Base-by-base conservation (phyloP, 2,329 filamentous ascomycete genomes). In the Blastomyces parvus region DNA sequence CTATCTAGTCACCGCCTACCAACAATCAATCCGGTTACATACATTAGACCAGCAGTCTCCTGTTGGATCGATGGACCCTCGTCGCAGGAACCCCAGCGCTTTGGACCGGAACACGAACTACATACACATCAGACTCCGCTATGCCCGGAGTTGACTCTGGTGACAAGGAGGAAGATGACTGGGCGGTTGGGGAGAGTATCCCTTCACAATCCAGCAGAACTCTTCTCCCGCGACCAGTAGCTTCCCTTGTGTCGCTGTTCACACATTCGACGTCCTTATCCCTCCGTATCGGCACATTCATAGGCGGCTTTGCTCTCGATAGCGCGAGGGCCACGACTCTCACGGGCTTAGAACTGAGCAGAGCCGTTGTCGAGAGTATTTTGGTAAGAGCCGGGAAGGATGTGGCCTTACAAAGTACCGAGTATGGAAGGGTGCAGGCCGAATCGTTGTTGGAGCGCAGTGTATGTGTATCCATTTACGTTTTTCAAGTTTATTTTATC, bases 231-330 rank as follows among this genome's bases (percentile, higher is more conserved):
- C 70, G 72, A 30, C 75, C 77, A 44, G 71, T 79, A 33, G 78
- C 78, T 13, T 78, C 78, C 5, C 64, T 77, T 19, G 73, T 80
- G n/a, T 78, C 76, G 17, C 67, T 78, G 42, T 66, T 78, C 61
- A 74, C 79, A 66, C 74, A 81, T 66, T 76, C 77, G 5, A 78
- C 77, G 7, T 80, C 78, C 0, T 71, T 80, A 42, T 76, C 74
- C 27, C 69, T 80, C 55, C 73, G 77, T n/a, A 65, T 79, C 14
- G 77, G 77, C 5, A 76, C 76, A 2, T 79, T 76, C 62, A 70
- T 80, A 42, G 77, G 77, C 7, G 75, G 76, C 11, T 73, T 74
- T 55, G 77, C 78, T 4, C 66, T 80, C n/a, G 76, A 77, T 67
- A 74, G 77, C 11, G 76, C 76, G 13, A 74, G 77, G 62, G 74